Percentiles rank a stretch among this genome's conserved stretches.
Evolutionary conservation across 2,329 filamentous ascomycete genomes (phyloP).

Genomic region (Teratosphaeria nubilosa): DNA sequence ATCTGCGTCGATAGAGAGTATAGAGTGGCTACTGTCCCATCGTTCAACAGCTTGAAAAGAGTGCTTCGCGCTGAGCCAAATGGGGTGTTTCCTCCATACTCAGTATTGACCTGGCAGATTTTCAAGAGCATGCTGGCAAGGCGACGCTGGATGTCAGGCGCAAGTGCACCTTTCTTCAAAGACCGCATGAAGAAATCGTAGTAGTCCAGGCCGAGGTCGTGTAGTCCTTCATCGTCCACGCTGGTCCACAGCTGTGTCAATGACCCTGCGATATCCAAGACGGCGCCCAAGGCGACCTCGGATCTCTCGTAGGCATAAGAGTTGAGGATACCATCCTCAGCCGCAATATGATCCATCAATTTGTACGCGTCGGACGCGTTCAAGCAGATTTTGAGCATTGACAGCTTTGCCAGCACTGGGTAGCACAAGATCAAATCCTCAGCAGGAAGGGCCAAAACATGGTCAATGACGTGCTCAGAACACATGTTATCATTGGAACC

Average conservation of each 20-base stretch:
- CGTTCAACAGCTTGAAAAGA: conserved; percentile 61
- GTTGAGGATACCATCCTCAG: conserved; percentile 35
- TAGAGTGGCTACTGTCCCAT: conserved; percentile 60
- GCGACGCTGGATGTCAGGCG: conserved; percentile 55
- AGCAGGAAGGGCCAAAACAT: conserved; percentile 14
- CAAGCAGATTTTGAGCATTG: conserved; percentile 16
- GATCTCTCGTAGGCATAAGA: conserved; percentile 58
- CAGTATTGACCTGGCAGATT: conserved; percentile 56
- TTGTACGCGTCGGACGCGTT: conserved; percentile 28
- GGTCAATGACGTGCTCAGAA: conserved; percentile 13
- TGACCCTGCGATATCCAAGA: conserved; percentile 57
- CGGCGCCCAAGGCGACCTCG: conserved; percentile 60
- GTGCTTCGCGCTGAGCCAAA: conserved; percentile 58
- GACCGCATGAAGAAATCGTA: conserved; percentile 68
- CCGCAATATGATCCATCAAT: conserved; percentile 38
- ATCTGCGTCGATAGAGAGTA: conserved; percentile 62
- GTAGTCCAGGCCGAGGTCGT: conserved; percentile 59
- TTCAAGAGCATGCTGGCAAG: conserved; percentile 60
- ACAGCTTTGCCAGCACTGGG: conserved; percentile 14
- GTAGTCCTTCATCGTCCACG: conserved; percentile 46
- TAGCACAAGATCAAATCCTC: conserved; percentile 15
- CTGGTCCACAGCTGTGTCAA: conserved; percentile 55
- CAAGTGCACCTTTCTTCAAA: conserved; percentile 58
- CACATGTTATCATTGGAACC: not conserved
- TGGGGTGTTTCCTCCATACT: conserved; percentile 50